phyloP scores from a whole-genome alignment of 192 early-diverging fungal genomes.

The Linnemannia schmuckeri region DNA sequence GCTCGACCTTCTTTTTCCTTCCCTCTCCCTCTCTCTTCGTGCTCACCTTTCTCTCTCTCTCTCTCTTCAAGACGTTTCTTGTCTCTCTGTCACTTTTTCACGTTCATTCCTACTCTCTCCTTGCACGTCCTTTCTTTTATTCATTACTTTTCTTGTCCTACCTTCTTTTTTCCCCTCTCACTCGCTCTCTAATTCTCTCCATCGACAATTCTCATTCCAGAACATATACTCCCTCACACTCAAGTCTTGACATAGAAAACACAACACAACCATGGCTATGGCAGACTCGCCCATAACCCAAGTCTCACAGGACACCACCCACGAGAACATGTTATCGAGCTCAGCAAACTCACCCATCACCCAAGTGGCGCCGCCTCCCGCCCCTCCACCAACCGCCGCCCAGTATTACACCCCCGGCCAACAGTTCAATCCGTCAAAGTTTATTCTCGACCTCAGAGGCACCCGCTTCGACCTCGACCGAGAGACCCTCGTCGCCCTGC shows the following conservation, averaged over 20 bases:
- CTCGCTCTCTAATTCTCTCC: background rate
- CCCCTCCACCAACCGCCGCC: constrained; percentile 2
- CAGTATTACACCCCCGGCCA: constrained; percentile 29
- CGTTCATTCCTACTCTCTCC: background rate
- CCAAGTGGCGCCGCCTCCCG: constrained; percentile 20
- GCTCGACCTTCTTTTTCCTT: background rate
- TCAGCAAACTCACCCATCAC: constrained; percentile 25
- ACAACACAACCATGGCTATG: constrained; percentile 1
- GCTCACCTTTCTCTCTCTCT: background rate
- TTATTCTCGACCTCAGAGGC: constrained; percentile 69
- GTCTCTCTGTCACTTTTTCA: background rate
- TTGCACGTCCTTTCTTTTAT: background rate
- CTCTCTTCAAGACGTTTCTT: background rate
- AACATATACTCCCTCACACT: background rate
- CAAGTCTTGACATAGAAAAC: background rate
- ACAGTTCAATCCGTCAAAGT: constrained; percentile 59
- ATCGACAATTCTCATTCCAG: background rate
- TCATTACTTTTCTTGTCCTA: background rate
- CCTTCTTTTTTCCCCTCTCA: background rate
- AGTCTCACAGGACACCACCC: constrained; percentile 13
- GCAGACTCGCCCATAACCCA: constrained; percentile 44
- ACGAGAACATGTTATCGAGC: background rate
- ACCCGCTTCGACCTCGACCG: constrained; percentile 67
- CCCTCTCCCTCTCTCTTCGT: background rate
- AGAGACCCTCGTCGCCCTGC: constrained; percentile 66